Percentiles rank a stretch among this genome's conserved stretches.
These are phyloP conservation scores for Syncephalastrum racemosum DNA, from an alignment of 371 early-diverging fungal genomes.

Conservation along the genomic window DNA sequence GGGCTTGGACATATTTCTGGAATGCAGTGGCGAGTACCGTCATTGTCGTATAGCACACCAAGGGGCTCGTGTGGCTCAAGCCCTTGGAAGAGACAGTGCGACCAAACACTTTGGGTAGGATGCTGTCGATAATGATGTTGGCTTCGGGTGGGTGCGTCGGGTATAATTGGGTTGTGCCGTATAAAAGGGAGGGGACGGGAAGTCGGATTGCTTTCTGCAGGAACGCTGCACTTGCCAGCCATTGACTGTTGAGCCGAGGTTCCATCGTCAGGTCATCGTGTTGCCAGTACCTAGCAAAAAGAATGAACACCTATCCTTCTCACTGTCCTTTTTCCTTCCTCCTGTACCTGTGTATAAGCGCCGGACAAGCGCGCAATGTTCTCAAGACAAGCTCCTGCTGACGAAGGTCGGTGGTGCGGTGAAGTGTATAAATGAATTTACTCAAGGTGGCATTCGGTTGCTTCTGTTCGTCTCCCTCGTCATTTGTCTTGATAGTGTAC, in stretches of 20 bases:
- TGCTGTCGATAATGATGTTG: constrained; percentile 62
- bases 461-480: constrained; percentile 16
- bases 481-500: constrained; percentile 52
- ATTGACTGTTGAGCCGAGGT: constrained; percentile 74
- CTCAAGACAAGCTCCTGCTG: constrained; percentile 70
- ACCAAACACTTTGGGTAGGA: constrained; percentile 64
- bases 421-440: constrained; percentile 58
- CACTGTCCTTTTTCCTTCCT: neutral
- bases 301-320: neutral
- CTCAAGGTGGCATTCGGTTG: constrained; percentile 63
- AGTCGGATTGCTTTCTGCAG: constrained; percentile 67
- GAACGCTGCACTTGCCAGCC: constrained; percentile 76
- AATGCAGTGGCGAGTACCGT: constrained; percentile 59
- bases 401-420: constrained; percentile 65
- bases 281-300: constrained; percentile 62
- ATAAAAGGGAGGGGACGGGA: constrained; percentile 67
- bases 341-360: constrained; percentile 69
- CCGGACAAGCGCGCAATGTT: constrained; percentile 72
- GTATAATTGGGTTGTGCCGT: constrained; percentile 47
- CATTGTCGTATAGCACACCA: constrained; percentile 69
- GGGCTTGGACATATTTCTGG: constrained; percentile 61
- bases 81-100: constrained; percentile 62
- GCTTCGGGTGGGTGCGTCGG: constrained; percentile 61
- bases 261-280: constrained; percentile 64
- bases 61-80: constrained; percentile 65